phyloP scores from a whole-genome alignment of 441 rosid genomes.

The Gossypium trilobum region DNA sequence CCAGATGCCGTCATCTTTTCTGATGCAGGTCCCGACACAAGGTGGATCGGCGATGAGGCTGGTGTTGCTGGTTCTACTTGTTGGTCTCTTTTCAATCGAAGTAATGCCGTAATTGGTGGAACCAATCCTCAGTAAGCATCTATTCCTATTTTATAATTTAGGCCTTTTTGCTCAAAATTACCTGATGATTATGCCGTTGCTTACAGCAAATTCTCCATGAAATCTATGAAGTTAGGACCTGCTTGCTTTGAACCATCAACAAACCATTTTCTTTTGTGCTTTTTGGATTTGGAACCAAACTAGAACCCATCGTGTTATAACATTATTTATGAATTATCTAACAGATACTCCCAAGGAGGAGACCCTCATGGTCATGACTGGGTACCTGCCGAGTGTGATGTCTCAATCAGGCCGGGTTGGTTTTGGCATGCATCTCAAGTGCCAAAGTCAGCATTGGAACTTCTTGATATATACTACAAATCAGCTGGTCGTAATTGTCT shows the following conservation, averaged over 20 bases:
- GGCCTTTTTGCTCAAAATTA: neutral
- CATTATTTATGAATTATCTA: slow-evolving; percentile 13
- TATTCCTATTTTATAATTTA: neutral
- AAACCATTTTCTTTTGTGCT: neutral
- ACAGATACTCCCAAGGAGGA: slow-evolving; percentile 54
- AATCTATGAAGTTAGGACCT: neutral
- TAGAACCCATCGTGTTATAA: slow-evolving; percentile 4
- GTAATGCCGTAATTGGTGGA: slow-evolving; percentile 47
- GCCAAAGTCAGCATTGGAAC: slow-evolving; percentile 64
- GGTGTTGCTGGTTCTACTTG: slow-evolving; percentile 61
- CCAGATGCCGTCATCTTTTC: slow-evolving; percentile 72
- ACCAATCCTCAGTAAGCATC: slow-evolving; percentile 46
- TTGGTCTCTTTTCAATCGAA: slow-evolving; percentile 81
- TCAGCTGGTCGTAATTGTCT: slow-evolving; percentile 71
- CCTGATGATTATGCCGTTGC: neutral
- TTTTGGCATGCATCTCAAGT: slow-evolving; percentile 80
- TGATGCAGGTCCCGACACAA: slow-evolving; percentile 74
- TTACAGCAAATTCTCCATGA: neutral
- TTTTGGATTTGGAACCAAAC: neutral
- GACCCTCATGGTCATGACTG: slow-evolving; percentile 68
- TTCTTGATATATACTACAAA: slow-evolving; percentile 62
- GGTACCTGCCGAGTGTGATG: slow-evolving; percentile 91
- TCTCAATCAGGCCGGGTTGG: slow-evolving; percentile 87
- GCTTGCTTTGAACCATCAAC: neutral
- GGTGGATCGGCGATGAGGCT: slow-evolving; percentile 81